Conservation (phyloP, 306 rosid genomes). For the Ormosia semicastrata region DNA sequence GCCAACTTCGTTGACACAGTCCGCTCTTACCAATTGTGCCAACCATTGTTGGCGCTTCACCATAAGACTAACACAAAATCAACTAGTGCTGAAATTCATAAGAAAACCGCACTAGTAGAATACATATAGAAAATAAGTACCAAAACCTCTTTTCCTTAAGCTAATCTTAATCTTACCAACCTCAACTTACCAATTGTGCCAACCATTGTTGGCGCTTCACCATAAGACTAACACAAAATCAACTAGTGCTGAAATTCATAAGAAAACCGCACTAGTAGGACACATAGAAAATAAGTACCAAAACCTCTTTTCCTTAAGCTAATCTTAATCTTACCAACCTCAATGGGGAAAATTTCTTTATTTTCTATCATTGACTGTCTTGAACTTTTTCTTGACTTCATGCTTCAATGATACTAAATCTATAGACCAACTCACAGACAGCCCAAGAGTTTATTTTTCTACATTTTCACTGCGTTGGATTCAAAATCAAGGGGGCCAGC, state of each 20-base stretch:
- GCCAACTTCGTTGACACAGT: too few relatives aligned
- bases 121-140: background rate
- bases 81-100: background rate
- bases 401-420: background rate
- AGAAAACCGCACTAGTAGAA: background rate
- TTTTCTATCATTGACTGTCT: background rate
- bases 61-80: background rate
- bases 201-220: background rate
- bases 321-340: background rate
- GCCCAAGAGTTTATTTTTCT: background rate
- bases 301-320: background rate
- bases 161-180: background rate
- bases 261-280: background rate
- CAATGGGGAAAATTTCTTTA: background rate
- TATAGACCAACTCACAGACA: background rate
- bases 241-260: background rate
- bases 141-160: background rate
- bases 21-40: too few relatives aligned
- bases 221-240: background rate
- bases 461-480: background rate
- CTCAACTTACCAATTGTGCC: too few relatives aligned
- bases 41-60: background rate
- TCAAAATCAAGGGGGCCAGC: conserved; percentile 7
- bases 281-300: background rate
- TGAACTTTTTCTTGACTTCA: background rate